These are phyloP conservation scores for Selenicereus undatus DNA, from an alignment of 148 eudicot species.

Conservation along the genomic window DNA sequence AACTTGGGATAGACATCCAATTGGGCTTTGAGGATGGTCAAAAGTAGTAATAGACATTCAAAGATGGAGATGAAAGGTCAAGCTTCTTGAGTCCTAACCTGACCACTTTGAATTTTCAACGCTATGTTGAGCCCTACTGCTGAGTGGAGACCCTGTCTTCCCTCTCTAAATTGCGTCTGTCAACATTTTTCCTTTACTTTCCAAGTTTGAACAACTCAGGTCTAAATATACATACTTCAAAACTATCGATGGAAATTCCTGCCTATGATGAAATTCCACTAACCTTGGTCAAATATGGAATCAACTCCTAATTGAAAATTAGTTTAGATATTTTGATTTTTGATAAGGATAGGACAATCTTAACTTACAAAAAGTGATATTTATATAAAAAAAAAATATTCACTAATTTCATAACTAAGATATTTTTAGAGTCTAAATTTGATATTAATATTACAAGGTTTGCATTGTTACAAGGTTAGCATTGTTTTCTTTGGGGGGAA, in stretches of 20 bases:
- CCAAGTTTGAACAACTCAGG: background rate
- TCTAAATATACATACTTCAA: background rate
- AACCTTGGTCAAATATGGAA: background rate
- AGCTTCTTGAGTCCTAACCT: background rate
- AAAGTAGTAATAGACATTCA: background rate
- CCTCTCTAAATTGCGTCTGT: background rate
- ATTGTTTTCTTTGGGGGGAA: too few relatives aligned
- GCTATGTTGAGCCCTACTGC: too few relatives aligned
- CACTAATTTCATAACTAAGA: too few relatives aligned
- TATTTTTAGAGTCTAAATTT: too few relatives aligned
- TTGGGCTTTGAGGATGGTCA: background rate
- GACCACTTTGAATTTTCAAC: constrained; percentile 15
- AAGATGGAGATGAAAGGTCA: background rate
- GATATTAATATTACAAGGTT: too few relatives aligned
- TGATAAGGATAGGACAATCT: background rate
- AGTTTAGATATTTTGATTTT: too few relatives aligned
- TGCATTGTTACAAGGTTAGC: too few relatives aligned
- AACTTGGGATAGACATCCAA: background rate
- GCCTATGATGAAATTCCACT: background rate
- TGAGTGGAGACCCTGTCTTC: background rate
- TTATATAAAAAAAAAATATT: too few relatives aligned
- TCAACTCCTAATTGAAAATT: background rate
- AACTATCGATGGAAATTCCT: background rate
- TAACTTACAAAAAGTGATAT: too few relatives aligned
- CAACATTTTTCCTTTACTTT: background rate